A percentile compares a stretch with the other conserved stretches of the same genome.
phyloP scores from a whole-genome alignment of 257 asterid genomes.

The Cordia subcordata region DNA sequence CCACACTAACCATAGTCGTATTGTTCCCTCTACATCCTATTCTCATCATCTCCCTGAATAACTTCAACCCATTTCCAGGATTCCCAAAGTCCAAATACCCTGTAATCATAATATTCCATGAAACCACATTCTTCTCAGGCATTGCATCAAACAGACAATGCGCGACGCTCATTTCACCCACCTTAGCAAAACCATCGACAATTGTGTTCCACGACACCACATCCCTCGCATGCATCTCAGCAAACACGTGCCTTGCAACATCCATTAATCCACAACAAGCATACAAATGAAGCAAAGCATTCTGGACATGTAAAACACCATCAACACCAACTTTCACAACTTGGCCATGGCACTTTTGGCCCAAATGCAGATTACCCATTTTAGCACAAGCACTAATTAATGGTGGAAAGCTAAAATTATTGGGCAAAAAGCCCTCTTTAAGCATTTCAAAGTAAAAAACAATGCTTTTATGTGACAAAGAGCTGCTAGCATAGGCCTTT shows the following conservation, averaged over 20 bases:
- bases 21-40: slow-evolving; percentile 29
- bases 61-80: slow-evolving; percentile 54
- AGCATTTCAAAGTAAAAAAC: slow-evolving; percentile 50
- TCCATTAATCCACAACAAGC: slow-evolving; percentile 39
- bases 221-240: slow-evolving; percentile 46
- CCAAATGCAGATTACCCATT: slow-evolving; percentile 38
- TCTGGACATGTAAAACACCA: slow-evolving; percentile 48
- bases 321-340: slow-evolving; percentile 59
- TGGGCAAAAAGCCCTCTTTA: slow-evolving; percentile 47
- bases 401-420: slow-evolving; percentile 60
- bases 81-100: slow-evolving; percentile 53
- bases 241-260: slow-evolving; percentile 35
- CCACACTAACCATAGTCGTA: slow-evolving; percentile 41
- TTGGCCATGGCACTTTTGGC: slow-evolving; percentile 65
- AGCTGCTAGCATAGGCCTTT: slow-evolving; percentile 43
- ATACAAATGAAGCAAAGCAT: slow-evolving; percentile 58
- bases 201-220: slow-evolving; percentile 60
- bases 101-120: slow-evolving; percentile 59
- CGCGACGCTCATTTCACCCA: slow-evolving; percentile 48
- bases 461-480: slow-evolving; percentile 34
- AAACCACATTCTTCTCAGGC: slow-evolving; percentile 46
- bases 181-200: slow-evolving; percentile 38
- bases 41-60: slow-evolving; percentile 54
- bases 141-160: slow-evolving; percentile 56
- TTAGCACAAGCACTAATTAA: slow-evolving; percentile 61